Percentiles rank a stretch among this genome's conserved stretches.
phyloP scores from a whole-genome alignment of 2,329 filamentous ascomycete genomes.

The Drechmeria coniospora region DNA sequence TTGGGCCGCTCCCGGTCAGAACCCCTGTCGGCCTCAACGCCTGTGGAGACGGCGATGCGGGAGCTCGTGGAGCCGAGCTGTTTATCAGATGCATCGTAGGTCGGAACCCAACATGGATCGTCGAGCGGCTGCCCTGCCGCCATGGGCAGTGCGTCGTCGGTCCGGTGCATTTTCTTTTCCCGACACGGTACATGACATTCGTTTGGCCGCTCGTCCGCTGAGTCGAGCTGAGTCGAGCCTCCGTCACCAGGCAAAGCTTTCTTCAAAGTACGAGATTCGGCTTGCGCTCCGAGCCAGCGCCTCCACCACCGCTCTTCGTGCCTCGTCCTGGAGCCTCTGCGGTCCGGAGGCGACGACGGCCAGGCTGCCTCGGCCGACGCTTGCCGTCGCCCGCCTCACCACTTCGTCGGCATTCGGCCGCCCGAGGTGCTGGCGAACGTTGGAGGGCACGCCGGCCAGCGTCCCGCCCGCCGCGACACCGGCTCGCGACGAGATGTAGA shows the following conservation, averaged over 20 bases:
- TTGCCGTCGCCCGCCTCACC: slow-evolving; percentile 12
- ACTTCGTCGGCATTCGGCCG: slow-evolving; percentile 19
- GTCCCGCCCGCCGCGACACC: slow-evolving; percentile 2
- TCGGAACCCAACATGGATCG: no score
- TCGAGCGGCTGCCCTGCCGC: neutral
- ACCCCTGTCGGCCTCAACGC: no score
- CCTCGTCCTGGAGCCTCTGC: slow-evolving; percentile 27
- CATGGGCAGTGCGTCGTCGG: neutral
- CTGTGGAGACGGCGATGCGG: no score
- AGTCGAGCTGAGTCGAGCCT: no score
- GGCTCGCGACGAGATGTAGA: slow-evolving; percentile 18
- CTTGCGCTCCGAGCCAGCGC: slow-evolving; percentile 12
- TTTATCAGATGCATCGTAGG: no score
- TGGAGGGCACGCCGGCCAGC: slow-evolving; percentile 6
- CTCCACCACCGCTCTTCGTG: slow-evolving; percentile 19
- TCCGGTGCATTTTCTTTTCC: no score
- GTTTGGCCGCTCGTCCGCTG: no score
- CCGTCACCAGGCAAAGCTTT: slow-evolving; percentile 6
- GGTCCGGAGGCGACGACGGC: slow-evolving; percentile 30
- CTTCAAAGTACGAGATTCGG: slow-evolving; percentile 6
- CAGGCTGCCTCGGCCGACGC: slow-evolving; percentile 11
- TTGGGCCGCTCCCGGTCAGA: no score
- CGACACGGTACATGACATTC: no score
- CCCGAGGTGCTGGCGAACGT: slow-evolving; percentile 8
- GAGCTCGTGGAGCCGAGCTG: no score